Conservation (phyloP, 257 asterid genomes). For the Solanum sparsipilum region DNA sequence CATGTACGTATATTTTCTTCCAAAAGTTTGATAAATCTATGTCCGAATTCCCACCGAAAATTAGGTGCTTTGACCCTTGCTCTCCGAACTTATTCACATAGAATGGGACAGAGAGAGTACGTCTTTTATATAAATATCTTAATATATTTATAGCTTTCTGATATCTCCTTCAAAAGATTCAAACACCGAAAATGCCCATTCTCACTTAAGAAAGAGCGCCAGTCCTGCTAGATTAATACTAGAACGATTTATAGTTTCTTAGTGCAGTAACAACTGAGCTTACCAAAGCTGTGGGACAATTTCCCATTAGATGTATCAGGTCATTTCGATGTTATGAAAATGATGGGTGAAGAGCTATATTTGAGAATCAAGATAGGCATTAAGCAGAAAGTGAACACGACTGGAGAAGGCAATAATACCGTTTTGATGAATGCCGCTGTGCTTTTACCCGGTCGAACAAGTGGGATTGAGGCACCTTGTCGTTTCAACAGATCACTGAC, state of each 20-base stretch:
- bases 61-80: neutral
- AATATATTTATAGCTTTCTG: neutral
- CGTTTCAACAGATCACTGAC: conserved; percentile 96
- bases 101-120: neutral
- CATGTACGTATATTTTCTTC: neutral
- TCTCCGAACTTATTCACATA: neutral
- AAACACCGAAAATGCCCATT: neutral
- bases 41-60: neutral
- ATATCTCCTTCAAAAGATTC: neutral
- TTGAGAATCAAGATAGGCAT: neutral
- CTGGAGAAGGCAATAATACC: conserved; percentile 23
- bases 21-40: neutral
- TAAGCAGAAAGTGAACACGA: neutral
- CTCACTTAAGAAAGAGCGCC: neutral
- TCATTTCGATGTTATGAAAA: neutral
- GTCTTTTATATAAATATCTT: neutral
- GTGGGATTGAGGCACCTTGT: conserved; percentile 98
- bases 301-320: neutral
- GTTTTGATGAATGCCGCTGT: conserved; percentile 75
- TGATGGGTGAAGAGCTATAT: neutral
- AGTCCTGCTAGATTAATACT: neutral
- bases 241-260: neutral
- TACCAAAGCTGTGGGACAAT: neutral
- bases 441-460: conserved; percentile 92
- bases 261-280: neutral